Percentiles rank a stretch among this genome's conserved stretches.
phyloP scores from a whole-genome alignment of 768 basidiomycete genomes.

The Rhodotorula kratochvilovae region DNA sequence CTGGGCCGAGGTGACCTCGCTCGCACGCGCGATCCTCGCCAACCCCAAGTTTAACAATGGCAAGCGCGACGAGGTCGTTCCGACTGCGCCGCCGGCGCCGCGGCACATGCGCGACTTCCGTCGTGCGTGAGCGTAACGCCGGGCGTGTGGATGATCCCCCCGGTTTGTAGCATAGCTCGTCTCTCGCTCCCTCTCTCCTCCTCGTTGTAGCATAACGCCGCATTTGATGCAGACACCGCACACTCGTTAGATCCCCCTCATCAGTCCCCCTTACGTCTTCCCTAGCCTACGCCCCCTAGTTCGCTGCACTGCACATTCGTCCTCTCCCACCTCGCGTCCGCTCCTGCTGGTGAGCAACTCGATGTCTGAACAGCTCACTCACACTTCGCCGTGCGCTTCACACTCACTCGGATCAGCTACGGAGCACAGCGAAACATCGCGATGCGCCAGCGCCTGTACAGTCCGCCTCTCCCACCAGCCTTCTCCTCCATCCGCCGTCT shows the following conservation, averaged over 20 bases:
- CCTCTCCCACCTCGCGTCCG: no score
- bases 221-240: not conserved
- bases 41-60: not conserved
- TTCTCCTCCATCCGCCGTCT: no score
- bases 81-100: not conserved
- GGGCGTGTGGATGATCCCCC: not conserved
- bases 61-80: not conserved
- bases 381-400: no score
- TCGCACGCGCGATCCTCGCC: slow-evolving; percentile 5
- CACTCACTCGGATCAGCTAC: no score
- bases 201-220: not conserved
- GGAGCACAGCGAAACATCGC: no score
- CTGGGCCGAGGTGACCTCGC: not conserved
- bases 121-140: not conserved
- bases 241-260: not conserved
- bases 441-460: no score
- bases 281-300: not conserved
- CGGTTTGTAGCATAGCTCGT: not conserved
- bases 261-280: not conserved
- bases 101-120: slow-evolving; percentile 22
- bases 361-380: no score
- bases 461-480: no score
- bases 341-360: no score
- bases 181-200: not conserved
- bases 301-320: not conserved